A percentile compares a stretch with the other conserved stretches of the same genome.
These are phyloP conservation scores for Hyaloperonospora brassicae DNA, from an alignment of 352 stramenopile species.

Conservation along the genomic window DNA sequence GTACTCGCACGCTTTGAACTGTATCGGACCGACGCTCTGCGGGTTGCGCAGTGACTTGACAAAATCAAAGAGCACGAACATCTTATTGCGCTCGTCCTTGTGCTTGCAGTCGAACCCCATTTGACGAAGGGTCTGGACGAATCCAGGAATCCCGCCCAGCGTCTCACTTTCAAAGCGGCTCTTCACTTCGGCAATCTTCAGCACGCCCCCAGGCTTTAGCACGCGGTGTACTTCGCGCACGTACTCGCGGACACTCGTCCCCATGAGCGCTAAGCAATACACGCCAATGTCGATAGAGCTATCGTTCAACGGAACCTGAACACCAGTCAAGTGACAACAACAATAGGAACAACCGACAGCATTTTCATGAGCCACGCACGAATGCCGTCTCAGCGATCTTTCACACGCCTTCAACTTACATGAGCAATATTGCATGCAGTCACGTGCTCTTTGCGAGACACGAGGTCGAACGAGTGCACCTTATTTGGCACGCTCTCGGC, in stretches of 20 bases:
- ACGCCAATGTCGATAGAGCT: conserved; percentile 91
- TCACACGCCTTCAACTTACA: conserved; percentile 21
- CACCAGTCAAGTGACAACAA: no score
- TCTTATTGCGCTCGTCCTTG: conserved; percentile 79
- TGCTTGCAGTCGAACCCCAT: conserved; percentile 66
- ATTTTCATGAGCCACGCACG: background rate
- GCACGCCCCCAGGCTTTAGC: conserved; percentile 86
- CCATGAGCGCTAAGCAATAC: conserved; percentile 98
- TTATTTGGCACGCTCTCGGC: conserved; percentile 83
- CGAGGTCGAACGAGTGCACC: conserved; percentile 97
- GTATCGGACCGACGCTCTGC: conserved; percentile 43
- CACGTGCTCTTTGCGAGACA: conserved; percentile 86
- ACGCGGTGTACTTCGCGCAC: conserved; percentile 93
- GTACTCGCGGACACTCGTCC: conserved; percentile 95
- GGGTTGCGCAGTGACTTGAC: conserved; percentile 49
- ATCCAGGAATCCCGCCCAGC: conserved; percentile 56
- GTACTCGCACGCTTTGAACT: conserved; percentile 82
- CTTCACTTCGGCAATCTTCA: conserved; percentile 85
- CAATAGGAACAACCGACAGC: background rate
- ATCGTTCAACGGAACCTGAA: conserved; percentile 87
- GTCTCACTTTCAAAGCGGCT: conserved; percentile 71
- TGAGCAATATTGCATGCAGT: conserved; percentile 97
- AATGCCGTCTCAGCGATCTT: background rate
- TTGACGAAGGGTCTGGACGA: conserved; percentile 46
- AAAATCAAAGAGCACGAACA: conserved; percentile 84